Conservation (phyloP, 2,329 filamentous ascomycete genomes). For the Knufia petricola region DNA sequence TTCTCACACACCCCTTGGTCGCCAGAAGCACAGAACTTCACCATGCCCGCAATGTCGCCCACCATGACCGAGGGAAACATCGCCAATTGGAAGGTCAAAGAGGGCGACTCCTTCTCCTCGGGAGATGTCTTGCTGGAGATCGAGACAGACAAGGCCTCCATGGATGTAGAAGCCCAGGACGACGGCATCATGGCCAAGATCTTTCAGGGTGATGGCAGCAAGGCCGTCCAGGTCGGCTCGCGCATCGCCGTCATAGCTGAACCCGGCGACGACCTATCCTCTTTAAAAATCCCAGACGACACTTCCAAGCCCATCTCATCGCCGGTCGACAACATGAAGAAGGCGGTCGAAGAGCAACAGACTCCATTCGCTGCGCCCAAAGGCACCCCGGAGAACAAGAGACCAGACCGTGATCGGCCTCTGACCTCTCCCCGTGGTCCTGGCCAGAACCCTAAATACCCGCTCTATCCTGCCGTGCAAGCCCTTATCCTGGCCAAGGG, state of each 20-base stretch:
- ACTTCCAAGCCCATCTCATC: constrained; percentile 30
- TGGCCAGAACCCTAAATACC: constrained; percentile 37
- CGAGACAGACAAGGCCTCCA: constrained; percentile 87
- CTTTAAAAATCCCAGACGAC: constrained; percentile 66
- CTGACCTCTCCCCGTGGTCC: constrained; percentile 18
- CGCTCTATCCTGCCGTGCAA: constrained; percentile 64
- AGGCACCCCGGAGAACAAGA: constrained; percentile 17
- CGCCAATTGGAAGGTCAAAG: constrained; percentile 73
- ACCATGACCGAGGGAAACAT: constrained; percentile 95
- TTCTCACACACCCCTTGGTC: constrained; percentile 15
- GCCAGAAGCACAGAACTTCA: constrained; percentile 73
- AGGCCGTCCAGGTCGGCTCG: constrained; percentile 65
- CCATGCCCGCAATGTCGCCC: constrained; percentile 82
- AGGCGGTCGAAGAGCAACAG: constrained; percentile 20
- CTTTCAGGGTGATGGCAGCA: constrained; percentile 58
- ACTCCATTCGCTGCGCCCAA: constrained; percentile 9
- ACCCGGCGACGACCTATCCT: constrained; percentile 64
- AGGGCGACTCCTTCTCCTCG: constrained; percentile 68
- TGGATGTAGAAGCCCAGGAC: constrained; percentile 90
- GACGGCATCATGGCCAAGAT: constrained; percentile 83
- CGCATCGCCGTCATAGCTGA: constrained; percentile 79
- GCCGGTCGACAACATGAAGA: constrained; percentile 20
- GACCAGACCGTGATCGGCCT: constrained; percentile 17
- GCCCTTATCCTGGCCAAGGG: constrained; percentile 72
- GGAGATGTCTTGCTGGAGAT: constrained; percentile 86